A percentile compares a stretch with the other conserved stretches of the same genome.
Evolutionary conservation across 169 alveolate genomes (phyloP).

Genomic region (Pseudocohnilembus persalinus): DNA sequence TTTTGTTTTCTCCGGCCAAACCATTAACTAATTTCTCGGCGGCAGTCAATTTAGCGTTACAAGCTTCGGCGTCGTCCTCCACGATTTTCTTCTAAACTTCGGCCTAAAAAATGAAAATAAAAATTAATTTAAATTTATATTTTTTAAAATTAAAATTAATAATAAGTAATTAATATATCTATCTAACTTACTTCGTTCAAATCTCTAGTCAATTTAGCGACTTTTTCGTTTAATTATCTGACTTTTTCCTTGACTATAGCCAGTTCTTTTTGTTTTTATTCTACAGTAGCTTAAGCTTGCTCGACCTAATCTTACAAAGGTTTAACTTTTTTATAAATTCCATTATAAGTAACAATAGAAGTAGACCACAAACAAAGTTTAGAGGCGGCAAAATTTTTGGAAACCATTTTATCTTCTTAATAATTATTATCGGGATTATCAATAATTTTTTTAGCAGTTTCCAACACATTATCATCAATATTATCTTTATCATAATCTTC

Average conservation of each 20-base stretch:
- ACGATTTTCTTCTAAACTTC: slow-evolving; percentile 84
- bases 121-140: no score
- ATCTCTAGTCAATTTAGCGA: slow-evolving; percentile 45
- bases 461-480: slow-evolving; percentile 92
- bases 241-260: slow-evolving; percentile 90
- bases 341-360: slow-evolving; percentile 91
- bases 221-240: slow-evolving; percentile 82
- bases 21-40: slow-evolving; percentile 95
- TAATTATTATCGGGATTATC: slow-evolving; percentile 84
- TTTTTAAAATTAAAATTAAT: no score
- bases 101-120: no score
- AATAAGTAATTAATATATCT: no score
- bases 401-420: slow-evolving; percentile 92
- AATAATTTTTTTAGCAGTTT: slow-evolving; percentile 85
- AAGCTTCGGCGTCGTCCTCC: slow-evolving; percentile 90
- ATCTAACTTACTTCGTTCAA: no score
- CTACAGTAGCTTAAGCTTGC: slow-evolving; percentile 89
- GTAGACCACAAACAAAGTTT: slow-evolving; percentile 94
- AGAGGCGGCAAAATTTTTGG: slow-evolving; percentile 94
- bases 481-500: slow-evolving; percentile 90
- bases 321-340: slow-evolving; percentile 92
- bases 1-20: slow-evolving; percentile 93
- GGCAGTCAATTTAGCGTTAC: slow-evolving; percentile 86
- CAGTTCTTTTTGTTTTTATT: slow-evolving; percentile 90
- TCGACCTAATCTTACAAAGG: slow-evolving; percentile 92